Conservation (phyloP, 2,329 filamentous ascomycete genomes). For the Colletotrichum cordylinicola region DNA sequence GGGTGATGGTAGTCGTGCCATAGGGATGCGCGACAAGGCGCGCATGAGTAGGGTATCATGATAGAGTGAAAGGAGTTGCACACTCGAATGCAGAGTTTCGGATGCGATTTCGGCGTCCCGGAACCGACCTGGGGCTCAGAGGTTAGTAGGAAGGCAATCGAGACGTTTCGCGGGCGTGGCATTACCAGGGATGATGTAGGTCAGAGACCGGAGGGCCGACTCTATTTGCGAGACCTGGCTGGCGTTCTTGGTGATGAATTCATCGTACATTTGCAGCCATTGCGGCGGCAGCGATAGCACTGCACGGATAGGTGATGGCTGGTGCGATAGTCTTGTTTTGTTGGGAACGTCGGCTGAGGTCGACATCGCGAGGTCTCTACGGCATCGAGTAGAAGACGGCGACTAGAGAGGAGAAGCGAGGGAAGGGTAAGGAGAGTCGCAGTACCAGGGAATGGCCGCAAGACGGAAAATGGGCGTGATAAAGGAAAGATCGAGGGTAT, state of each 20-base stretch:
- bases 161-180: background rate
- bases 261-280: conserved; percentile 77
- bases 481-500: background rate
- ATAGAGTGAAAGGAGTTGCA: conserved; percentile 90
- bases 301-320: conserved; percentile 10
- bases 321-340: conserved; percentile 18
- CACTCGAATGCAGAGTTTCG: conserved; percentile 86
- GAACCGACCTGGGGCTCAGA: conserved; percentile 69
- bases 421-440: background rate
- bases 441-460: background rate
- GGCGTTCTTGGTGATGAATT: conserved; percentile 95
- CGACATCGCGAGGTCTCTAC: conserved; percentile 12
- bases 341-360: conserved; percentile 20
- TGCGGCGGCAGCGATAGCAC: conserved; percentile 64
- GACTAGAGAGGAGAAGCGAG: background rate
- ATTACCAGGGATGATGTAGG: conserved; percentile 92
- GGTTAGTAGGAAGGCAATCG: background rate
- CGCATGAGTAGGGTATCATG: conserved; percentile 85
- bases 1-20: conserved; percentile 58
- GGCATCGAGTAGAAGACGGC: background rate
- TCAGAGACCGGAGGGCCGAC: conserved; percentile 87
- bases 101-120: conserved; percentile 94
- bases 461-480: background rate
- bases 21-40: conserved; percentile 62
- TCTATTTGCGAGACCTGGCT: conserved; percentile 95